phyloP scores from a whole-genome alignment of 352 stramenopile species.

The Phytophthora lateralis region DNA sequence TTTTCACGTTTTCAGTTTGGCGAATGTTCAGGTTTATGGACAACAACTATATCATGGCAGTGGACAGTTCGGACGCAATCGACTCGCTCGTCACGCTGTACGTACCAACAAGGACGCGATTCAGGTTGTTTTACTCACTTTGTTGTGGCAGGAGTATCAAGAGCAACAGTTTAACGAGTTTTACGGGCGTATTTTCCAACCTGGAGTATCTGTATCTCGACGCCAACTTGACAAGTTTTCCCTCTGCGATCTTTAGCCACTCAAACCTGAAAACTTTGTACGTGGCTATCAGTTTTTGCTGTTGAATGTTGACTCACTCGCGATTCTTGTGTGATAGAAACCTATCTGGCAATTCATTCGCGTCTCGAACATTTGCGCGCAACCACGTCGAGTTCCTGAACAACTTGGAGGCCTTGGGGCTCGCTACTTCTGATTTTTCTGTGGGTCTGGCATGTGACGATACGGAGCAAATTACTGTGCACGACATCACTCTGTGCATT shows the following conservation, averaged over 20 bases:
- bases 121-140: neutral
- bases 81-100: conserved; percentile 31
- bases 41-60: conserved; percentile 36
- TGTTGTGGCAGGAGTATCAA: conserved; percentile 38
- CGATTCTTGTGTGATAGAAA: neutral
- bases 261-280: conserved; percentile 46
- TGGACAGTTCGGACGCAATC: conserved; percentile 22
- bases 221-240: conserved; percentile 52
- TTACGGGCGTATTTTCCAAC: conserved; percentile 50
- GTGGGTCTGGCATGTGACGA: too few species aligned
- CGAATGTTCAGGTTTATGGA: conserved; percentile 28
- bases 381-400: too few species aligned
- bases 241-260: conserved; percentile 47
- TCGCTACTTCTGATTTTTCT: too few species aligned
- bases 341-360: too few species aligned
- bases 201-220: conserved; percentile 43
- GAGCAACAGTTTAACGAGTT: conserved; percentile 63
- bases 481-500: too few species aligned
- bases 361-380: conserved; percentile 32
- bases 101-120: neutral
- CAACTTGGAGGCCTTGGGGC: too few species aligned
- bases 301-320: neutral
- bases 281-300: conserved; percentile 1
- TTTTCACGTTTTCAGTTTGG: neutral
- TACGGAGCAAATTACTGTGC: too few species aligned